Percentiles rank a stretch among this genome's conserved stretches.
These are phyloP conservation scores for Cadophora malorum DNA, from an alignment of 2,329 filamentous ascomycete genomes.

Conservation along the genomic window DNA sequence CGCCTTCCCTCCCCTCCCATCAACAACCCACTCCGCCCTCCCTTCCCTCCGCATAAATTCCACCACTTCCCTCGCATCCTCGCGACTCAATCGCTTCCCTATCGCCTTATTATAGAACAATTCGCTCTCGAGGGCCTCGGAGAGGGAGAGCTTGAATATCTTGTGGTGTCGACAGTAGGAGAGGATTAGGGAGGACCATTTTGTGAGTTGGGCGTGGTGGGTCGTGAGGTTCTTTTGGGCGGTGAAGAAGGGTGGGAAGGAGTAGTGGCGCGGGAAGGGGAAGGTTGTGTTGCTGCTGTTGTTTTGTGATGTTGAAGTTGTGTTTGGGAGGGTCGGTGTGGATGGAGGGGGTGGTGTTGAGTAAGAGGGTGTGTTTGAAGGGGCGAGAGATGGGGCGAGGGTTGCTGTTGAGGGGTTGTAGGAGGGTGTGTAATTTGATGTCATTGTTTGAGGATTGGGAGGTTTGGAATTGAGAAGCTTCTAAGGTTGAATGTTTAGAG, in stretches of 20 bases:
- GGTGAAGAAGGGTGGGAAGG: conserved; percentile 87
- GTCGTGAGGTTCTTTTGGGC: conserved; percentile 77
- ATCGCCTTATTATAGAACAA: conserved; percentile 66
- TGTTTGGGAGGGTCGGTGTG: neutral
- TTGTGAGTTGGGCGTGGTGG: conserved; percentile 75
- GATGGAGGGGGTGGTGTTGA: conserved; percentile 2
- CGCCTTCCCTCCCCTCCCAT: conserved; percentile 57
- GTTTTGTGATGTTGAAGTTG: neutral
- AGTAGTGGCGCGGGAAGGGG: conserved; percentile 68
- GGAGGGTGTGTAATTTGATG: conserved; percentile 13
- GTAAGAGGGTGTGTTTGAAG: conserved; percentile 3
- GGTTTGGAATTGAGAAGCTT: neutral
- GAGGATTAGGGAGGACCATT: conserved; percentile 88
- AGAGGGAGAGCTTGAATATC: conserved; percentile 76
- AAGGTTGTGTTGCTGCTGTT: conserved; percentile 46
- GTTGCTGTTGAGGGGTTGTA: neutral
- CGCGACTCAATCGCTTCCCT: conserved; percentile 55
- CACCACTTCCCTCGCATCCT: conserved; percentile 63
- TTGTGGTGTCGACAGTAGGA: conserved; percentile 81
- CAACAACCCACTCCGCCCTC: conserved; percentile 69
- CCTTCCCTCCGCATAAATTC: conserved; percentile 65
- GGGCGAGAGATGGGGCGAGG: neutral
- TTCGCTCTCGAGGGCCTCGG: conserved; percentile 60
- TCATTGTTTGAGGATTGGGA: conserved; percentile 2
- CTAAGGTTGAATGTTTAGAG: neutral